Conservation (phyloP, 108 stramenopile genomes). For the Fragilaria crotonensis region DNA sequence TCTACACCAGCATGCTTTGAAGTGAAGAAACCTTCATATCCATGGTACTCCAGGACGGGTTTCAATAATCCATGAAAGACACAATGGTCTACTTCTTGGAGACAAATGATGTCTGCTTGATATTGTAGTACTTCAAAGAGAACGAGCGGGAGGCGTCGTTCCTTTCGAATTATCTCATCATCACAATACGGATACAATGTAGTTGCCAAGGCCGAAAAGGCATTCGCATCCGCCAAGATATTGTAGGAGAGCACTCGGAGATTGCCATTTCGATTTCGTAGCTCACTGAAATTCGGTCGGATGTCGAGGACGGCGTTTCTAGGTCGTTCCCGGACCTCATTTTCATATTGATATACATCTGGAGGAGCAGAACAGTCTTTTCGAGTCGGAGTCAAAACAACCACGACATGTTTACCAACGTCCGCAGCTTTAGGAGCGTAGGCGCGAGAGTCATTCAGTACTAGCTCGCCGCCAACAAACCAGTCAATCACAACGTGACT, state of each 20-base stretch:
- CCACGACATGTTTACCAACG: constrained; percentile 16
- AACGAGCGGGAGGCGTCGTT: constrained; percentile 57
- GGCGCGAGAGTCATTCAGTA: constrained; percentile 11
- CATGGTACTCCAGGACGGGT: constrained; percentile 18
- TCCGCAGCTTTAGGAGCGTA: constrained; percentile 23
- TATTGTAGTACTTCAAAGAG: constrained; percentile 62
- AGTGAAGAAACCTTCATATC: constrained; percentile 47
- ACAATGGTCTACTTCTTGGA: constrained; percentile 72
- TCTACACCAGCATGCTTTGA: constrained; percentile 29
- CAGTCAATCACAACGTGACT: constrained; percentile 41
- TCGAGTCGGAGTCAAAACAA: constrained; percentile 17
- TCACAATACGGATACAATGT: constrained; percentile 40
- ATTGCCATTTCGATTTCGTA: too few relatives aligned
- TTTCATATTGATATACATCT: constrained; percentile 28
- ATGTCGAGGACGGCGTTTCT: constrained; percentile 13
- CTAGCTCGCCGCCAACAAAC: constrained; percentile 36
- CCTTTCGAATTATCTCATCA: constrained; percentile 26
- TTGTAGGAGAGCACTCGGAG: constrained; percentile 69
- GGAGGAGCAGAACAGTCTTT: background rate
- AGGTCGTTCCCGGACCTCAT: constrained; percentile 14
- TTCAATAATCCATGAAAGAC: constrained; percentile 18
- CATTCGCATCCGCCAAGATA: constrained; percentile 70
- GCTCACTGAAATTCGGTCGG: background rate
- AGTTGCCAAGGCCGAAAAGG: constrained; percentile 22
- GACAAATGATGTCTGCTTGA: constrained; percentile 56